These are phyloP conservation scores for Albizia julibrissin DNA, from an alignment of 306 rosid genomes.

Conservation along the genomic window DNA sequence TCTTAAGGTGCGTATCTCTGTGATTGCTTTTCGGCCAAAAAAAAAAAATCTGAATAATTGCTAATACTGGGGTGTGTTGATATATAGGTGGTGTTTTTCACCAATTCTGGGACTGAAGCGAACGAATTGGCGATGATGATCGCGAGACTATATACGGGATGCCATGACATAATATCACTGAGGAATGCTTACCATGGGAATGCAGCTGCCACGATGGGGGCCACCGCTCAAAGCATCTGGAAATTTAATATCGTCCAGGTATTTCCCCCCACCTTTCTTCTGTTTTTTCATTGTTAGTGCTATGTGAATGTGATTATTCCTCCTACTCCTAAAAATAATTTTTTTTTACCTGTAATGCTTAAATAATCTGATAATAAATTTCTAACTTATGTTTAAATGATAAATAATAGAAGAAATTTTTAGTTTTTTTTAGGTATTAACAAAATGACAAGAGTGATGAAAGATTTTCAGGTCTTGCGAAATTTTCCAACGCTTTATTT, in stretches of 20 bases:
- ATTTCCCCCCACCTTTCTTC: background rate
- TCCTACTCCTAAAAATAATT: background rate
- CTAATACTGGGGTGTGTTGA: background rate
- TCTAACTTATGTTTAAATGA: background rate
- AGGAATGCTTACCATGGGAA: constrained; percentile 76
- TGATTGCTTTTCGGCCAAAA: background rate
- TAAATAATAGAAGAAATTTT: background rate
- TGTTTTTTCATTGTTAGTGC: too few species aligned
- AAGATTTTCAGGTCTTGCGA: background rate
- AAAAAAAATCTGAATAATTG: background rate
- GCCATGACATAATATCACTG: constrained; percentile 65
- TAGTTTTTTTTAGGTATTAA: background rate
- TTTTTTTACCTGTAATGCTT: background rate
- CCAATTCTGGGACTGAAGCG: constrained; percentile 79
- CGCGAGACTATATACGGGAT: constrained; percentile 58
- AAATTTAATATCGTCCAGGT: constrained; percentile 65
- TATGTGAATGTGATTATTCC: too few species aligned
- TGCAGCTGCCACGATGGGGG: constrained; percentile 75
- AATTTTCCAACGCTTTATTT: background rate
- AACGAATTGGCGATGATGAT: constrained; percentile 68
- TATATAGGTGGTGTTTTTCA: constrained; percentile 62
- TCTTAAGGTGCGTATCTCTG: constrained; percentile 58
- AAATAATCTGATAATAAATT: background rate
- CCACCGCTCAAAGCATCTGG: constrained; percentile 70
- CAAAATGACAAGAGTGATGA: background rate